These are phyloP conservation scores for Botrytis hyacinthi DNA, from an alignment of 2,329 filamentous ascomycete species.

Conservation along the genomic window DNA sequence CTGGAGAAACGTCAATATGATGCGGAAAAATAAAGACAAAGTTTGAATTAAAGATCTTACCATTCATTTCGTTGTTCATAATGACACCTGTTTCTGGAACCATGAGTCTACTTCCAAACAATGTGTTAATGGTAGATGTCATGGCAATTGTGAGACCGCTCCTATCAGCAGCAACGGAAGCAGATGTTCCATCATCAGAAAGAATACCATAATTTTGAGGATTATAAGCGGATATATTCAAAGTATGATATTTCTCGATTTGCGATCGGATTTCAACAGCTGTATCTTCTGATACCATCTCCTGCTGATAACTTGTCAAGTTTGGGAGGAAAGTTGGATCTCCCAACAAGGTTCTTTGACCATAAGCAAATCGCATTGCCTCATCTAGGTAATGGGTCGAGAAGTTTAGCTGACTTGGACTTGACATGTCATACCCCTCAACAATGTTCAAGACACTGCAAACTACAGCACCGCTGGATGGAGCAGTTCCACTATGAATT, in stretches of 20 bases:
- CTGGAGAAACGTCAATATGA: slow-evolving; percentile 36
- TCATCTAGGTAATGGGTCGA: slow-evolving; percentile 67
- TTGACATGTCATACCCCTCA: slow-evolving; percentile 67
- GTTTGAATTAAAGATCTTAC: slow-evolving; percentile 44
- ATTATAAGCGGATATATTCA: slow-evolving; percentile 60
- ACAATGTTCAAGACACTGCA: slow-evolving; percentile 75
- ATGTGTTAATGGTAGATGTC: slow-evolving; percentile 65
- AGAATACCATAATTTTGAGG: slow-evolving; percentile 59
- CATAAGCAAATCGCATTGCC: slow-evolving; percentile 66
- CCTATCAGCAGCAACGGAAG: slow-evolving; percentile 54
- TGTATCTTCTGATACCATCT: slow-evolving; percentile 51
- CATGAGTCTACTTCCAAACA: slow-evolving; percentile 63
- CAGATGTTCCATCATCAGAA: slow-evolving; percentile 49
- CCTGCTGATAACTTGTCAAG: slow-evolving; percentile 56
- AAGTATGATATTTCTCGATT: slow-evolving; percentile 57
- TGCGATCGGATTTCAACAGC: slow-evolving; percentile 53
- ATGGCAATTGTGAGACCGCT: slow-evolving; percentile 61
- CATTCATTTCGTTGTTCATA: slow-evolving; percentile 65
- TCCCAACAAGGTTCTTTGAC: slow-evolving; percentile 58
- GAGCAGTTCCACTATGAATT: slow-evolving; percentile 68
- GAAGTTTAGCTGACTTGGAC: slow-evolving; percentile 52
- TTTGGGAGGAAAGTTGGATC: slow-evolving; percentile 60
- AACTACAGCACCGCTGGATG: slow-evolving; percentile 74
- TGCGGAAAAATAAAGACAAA: neutral
- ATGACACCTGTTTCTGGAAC: slow-evolving; percentile 67